Evolutionary conservation across 495 filamentous ascomycete species (phyloP).

Genomic region (Ascodesmis nigricans): DNA sequence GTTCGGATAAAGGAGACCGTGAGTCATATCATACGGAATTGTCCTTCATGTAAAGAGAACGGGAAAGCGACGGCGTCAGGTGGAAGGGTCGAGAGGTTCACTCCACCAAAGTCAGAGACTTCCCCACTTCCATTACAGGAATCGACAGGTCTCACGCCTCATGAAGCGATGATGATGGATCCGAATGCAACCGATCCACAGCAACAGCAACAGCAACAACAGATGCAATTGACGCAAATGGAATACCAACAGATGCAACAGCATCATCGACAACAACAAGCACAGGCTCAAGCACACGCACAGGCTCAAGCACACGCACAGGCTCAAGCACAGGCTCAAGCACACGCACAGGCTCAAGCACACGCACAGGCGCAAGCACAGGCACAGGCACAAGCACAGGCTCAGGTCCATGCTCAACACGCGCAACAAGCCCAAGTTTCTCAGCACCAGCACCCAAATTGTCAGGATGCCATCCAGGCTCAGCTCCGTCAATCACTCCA

Average conservation of each 20-base stretch:
- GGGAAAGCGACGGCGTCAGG: constrained; percentile 40
- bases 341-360: too few species aligned
- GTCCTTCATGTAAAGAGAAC: constrained; percentile 68
- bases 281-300: constrained; percentile 3
- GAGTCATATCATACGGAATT: constrained; percentile 79
- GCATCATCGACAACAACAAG: constrained; percentile 3
- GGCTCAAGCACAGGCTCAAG: too few species aligned
- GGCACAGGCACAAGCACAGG: too few species aligned
- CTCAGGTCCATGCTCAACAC: too few species aligned
- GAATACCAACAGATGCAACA: constrained; percentile 2
- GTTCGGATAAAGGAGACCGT: constrained; percentile 98
- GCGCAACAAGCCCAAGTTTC: too few species aligned
- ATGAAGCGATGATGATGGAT: neutral
- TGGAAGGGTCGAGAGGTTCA: constrained; percentile 12
- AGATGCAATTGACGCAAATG: constrained; percentile 5
- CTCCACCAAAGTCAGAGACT: constrained; percentile 3
- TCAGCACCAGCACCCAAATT: too few species aligned
- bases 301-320: too few species aligned
- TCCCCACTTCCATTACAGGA: too few species aligned
- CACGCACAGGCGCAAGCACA: too few species aligned
- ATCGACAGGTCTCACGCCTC: too few species aligned
- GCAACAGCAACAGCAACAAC: constrained; percentile 1
- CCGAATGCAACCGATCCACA: neutral
- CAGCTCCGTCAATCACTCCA: too few species aligned
- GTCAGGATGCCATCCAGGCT: too few species aligned